Conservation (phyloP, 208 protist species). For the Trypanosomatidae sp. region DNA sequence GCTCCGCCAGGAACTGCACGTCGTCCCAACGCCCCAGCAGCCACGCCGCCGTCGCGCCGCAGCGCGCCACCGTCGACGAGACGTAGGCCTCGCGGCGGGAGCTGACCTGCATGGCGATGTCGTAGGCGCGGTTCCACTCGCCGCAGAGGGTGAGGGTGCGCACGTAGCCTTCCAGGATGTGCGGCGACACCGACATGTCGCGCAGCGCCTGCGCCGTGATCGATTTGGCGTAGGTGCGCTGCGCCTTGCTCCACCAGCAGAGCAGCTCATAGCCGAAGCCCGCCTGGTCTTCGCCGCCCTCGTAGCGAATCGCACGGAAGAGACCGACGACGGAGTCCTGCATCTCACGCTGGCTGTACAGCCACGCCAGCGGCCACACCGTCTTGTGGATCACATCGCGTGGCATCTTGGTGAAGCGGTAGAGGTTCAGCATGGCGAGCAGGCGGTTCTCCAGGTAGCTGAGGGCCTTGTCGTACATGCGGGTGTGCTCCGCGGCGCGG, state of each 20-base stretch:
- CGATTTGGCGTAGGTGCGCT: constrained; percentile 70
- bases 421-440: constrained; percentile 53
- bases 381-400: constrained; percentile 74
- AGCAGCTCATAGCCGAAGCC: constrained; percentile 87
- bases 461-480: constrained; percentile 90
- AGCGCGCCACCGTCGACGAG: constrained; percentile 74
- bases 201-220: constrained; percentile 37
- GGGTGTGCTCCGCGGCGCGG: constrained; percentile 75
- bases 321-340: constrained; percentile 90
- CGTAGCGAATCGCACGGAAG: constrained; percentile 80
- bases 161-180: constrained; percentile 76
- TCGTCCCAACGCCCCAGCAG: constrained; percentile 83
- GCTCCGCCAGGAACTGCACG: constrained; percentile 66
- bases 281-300: constrained; percentile 70
- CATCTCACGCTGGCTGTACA: constrained; percentile 91
- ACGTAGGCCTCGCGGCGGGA: constrained; percentile 22
- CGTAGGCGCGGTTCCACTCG: constrained; percentile 76
- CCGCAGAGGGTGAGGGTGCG: constrained; percentile 87
- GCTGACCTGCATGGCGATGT: constrained; percentile 53
- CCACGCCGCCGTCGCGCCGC: constrained; percentile 85
- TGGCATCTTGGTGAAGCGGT: constrained; percentile 68
- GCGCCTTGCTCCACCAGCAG: constrained; percentile 84
- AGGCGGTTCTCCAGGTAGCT: constrained; percentile 87
- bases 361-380: constrained; percentile 84
- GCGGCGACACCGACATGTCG: constrained; percentile 34